A percentile compares a stretch with the other conserved stretches of the same genome.
These are phyloP conservation scores for Taphrina confusa DNA, from an alignment of 1,139 yeast genomes.

Conservation along the genomic window DNA sequence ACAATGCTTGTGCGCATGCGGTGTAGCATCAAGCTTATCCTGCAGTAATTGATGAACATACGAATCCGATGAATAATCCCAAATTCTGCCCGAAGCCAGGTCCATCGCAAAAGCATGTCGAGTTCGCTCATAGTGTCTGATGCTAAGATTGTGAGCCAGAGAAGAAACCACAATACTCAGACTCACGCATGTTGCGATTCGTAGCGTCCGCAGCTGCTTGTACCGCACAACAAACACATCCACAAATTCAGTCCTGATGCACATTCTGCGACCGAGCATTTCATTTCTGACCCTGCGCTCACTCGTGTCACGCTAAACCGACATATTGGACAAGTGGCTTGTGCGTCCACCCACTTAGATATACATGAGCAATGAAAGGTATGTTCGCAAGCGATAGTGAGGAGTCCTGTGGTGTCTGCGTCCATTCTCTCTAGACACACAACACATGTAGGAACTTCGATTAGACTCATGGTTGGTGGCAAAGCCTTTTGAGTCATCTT, in stretches of 20 bases:
- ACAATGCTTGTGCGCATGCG: conserved; percentile 37
- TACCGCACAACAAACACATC: conserved; percentile 90
- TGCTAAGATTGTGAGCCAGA: neutral
- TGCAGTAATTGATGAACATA: conserved; percentile 86
- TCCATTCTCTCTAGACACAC: conserved; percentile 92
- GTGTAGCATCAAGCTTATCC: conserved; percentile 75
- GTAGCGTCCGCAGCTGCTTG: conserved; percentile 87
- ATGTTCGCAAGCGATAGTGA: conserved; percentile 90
- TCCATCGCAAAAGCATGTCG: conserved; percentile 95
- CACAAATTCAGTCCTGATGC: conserved; percentile 70
- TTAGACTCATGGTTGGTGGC: conserved; percentile 47
- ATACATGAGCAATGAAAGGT: conserved; percentile 90
- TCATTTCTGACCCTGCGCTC: conserved; percentile 38
- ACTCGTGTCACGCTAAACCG: conserved; percentile 60
- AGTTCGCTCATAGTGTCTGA: conserved; percentile 69
- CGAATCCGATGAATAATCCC: conserved; percentile 94
- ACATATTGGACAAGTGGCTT: conserved; percentile 78
- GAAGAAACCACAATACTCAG: no score
- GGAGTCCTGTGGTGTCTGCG: conserved; percentile 71
- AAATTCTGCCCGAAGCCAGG: conserved; percentile 75
- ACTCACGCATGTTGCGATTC: conserved; percentile 78
- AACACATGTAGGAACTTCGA: conserved; percentile 89
- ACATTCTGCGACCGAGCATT: conserved; percentile 54
- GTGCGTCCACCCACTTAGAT: conserved; percentile 74
- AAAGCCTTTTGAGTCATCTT: conserved; percentile 40